These are phyloP conservation scores for Aureobasidium musti DNA, from an alignment of 2,329 filamentous ascomycete species.

Conservation along the genomic window DNA sequence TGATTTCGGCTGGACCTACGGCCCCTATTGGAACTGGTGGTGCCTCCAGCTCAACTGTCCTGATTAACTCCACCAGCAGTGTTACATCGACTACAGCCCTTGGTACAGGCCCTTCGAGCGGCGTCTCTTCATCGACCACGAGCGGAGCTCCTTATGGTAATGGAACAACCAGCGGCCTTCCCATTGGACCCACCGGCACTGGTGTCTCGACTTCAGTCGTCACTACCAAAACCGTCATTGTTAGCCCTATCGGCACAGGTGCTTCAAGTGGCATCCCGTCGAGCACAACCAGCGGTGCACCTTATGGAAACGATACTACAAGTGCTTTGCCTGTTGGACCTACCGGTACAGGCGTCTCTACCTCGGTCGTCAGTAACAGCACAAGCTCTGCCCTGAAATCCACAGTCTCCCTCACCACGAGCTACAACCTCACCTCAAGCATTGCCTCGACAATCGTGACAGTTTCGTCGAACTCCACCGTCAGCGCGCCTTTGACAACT, in stretches of 20 bases:
- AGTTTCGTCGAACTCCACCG: neutral
- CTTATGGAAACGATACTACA: conserved; percentile 23
- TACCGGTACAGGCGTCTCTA: conserved; percentile 18
- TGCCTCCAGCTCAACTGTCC: neutral
- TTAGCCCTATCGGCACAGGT: conserved; percentile 4
- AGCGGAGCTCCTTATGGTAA: conserved; percentile 3
- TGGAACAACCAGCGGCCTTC: neutral
- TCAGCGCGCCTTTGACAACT: conserved; percentile 15
- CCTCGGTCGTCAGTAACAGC: neutral
- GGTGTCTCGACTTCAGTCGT: neutral
- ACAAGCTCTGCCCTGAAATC: neutral
- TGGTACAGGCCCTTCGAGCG: conserved; percentile 18
- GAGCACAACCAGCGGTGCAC: conserved; percentile 7
- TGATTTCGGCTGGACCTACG: conserved; percentile 1
- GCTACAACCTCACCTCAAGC: conserved; percentile 22
- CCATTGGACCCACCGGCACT: conserved; percentile 1
- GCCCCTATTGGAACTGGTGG: neutral
- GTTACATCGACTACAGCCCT: neutral
- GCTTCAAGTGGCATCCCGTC: conserved; percentile 9
- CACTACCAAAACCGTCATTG: neutral
- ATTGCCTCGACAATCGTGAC: conserved; percentile 7
- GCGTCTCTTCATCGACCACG: neutral
- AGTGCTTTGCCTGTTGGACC: conserved; percentile 13
- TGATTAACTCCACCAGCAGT: neutral
- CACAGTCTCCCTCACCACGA: conserved; percentile 7